Conservation (phyloP, 768 basidiomycete species). For the Ramaria sp. region DNA sequence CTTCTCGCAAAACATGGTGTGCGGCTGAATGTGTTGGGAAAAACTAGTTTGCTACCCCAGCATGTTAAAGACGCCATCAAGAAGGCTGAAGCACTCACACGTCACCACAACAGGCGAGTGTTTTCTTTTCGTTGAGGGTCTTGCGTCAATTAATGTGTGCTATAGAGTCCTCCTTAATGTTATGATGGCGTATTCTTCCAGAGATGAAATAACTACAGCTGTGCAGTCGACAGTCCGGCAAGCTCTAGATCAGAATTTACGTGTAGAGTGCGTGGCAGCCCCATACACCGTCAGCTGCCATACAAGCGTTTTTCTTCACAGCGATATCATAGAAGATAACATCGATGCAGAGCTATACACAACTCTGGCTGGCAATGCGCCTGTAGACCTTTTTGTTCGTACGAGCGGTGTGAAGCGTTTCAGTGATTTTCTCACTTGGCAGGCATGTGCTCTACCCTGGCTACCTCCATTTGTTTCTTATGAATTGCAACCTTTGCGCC, state of each 20-base stretch:
- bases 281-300: slow-evolving; percentile 15
- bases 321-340: slow-evolving; percentile 53
- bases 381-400: slow-evolving; percentile 81
- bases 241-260: slow-evolving; percentile 22
- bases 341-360: slow-evolving; percentile 64
- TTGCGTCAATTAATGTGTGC: background rate
- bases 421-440: slow-evolving; percentile 92
- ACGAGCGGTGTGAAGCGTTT: slow-evolving; percentile 86
- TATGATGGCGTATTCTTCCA: slow-evolving; percentile 85
- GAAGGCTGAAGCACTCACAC: slow-evolving; percentile 70
- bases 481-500: background rate
- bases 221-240: slow-evolving; percentile 34
- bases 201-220: slow-evolving; percentile 84
- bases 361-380: slow-evolving; percentile 52
- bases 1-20: slow-evolving; percentile 76
- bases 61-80: slow-evolving; percentile 56
- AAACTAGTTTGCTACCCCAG: slow-evolving; percentile 63
- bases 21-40: slow-evolving; percentile 74
- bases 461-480: slow-evolving; percentile 1
- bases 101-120: slow-evolving; percentile 55
- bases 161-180: slow-evolving; percentile 79
- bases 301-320: slow-evolving; percentile 13
- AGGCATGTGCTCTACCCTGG: slow-evolving; percentile 42
- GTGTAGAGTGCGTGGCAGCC: slow-evolving; percentile 28
- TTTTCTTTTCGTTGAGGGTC: background rate